Base-by-base conservation (phyloP, 2,329 filamentous ascomycete genomes). In the Pseudocercospora vitis region DNA sequence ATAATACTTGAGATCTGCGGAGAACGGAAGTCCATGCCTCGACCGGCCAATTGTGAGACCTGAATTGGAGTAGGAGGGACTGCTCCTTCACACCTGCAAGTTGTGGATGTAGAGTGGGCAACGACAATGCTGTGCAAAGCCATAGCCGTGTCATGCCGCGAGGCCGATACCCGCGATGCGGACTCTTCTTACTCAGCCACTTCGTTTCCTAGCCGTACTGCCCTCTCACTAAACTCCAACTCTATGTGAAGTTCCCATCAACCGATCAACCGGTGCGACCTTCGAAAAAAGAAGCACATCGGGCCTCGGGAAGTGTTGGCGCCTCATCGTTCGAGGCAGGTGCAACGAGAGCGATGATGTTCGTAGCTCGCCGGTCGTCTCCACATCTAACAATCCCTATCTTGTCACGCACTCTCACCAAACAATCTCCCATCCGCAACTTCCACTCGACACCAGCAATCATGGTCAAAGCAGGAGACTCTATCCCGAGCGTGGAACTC, bases 381-480 rank as follows among this genome's bases (percentile, higher is more conserved):
- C 39, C 57, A 48, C 45, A 33, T 35, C 32, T 46, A 33, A 45
- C 46, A 49, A 32, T 3, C n/a, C n/a, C n/a, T n/a, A n/a, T n/a
- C n/a, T n/a, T 31, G 11, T 45, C 21, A n/a, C 16, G 18, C 21
- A 32, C n/a, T 18, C 31, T 35, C 42, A 40, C 23, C 21, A 55
- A 49, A 32, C 37, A 26, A 16, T 26, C 28, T 39, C 32, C 50
- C 16, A 33, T 46, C 29, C 62, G 68, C 50, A 55, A 64, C 63
- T 91, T 91, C 77, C 86, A 89, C 76, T 76, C 78, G 59, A 83
- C 85, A 29, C 73, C 81, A 42, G 78, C 78, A 44, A 77, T 77
- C 37, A 76, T 82, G 61, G 87, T 97, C 70, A 81, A 87, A 65
- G 84, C 84, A 56, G 91, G 91, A 67, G 91, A 96, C 71, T 75